These are phyloP conservation scores for Chalciporus piperatus DNA, from an alignment of 768 basidiomycete species.

Conservation along the genomic window DNA sequence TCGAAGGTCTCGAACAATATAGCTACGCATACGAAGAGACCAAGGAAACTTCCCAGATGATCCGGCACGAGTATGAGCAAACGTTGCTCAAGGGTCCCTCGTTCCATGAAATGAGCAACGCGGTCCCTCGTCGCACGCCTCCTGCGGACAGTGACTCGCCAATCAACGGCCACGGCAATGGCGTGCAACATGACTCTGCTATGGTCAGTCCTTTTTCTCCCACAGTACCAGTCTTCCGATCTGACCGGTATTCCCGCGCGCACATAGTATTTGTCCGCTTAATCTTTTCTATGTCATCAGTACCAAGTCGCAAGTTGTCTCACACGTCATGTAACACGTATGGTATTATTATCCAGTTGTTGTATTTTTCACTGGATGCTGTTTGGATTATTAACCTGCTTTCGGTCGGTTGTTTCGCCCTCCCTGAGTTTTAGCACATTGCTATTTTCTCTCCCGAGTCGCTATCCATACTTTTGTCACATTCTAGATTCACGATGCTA, in stretches of 20 bases:
- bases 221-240: background rate
- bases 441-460: constrained; percentile 17
- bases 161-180: constrained; percentile 18
- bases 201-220: constrained; percentile 8
- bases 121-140: constrained; percentile 26
- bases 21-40: constrained; percentile 86
- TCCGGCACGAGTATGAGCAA: constrained; percentile 49
- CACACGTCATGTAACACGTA: constrained; percentile 22
- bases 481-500: constrained; percentile 13
- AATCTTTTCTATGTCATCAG: constrained; percentile 22
- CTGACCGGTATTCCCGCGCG: constrained; percentile 8
- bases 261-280: constrained; percentile 26
- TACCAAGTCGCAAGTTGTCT: constrained; percentile 12
- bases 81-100: constrained; percentile 36
- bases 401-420: background rate
- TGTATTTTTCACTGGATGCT: constrained; percentile 10
- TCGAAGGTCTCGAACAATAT: constrained; percentile 85
- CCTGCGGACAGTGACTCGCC: constrained; percentile 18
- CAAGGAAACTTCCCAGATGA: constrained; percentile 70
- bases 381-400: constrained; percentile 5
- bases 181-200: constrained; percentile 17
- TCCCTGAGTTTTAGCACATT: constrained; percentile 11
- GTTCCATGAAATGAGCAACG: constrained; percentile 41
- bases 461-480: constrained; percentile 2
- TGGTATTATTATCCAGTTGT: constrained; percentile 23